phyloP scores from a whole-genome alignment of 129 eudicot genomes.

The Escallonia rubra region DNA sequence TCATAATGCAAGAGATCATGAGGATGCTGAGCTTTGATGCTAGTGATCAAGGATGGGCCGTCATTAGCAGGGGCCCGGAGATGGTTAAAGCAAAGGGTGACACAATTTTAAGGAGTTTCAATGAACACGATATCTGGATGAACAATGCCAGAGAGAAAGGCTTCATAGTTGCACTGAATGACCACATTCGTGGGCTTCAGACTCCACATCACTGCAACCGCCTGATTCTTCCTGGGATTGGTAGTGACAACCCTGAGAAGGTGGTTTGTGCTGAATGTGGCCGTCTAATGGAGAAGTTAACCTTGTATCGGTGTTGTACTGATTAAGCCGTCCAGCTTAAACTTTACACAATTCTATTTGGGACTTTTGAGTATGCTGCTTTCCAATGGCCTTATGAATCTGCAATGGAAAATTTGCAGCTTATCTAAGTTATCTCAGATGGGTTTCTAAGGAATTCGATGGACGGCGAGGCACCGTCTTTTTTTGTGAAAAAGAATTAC shows the following conservation, averaged over 20 bases:
- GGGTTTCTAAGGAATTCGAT: no score
- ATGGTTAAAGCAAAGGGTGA: slow-evolving; percentile 45
- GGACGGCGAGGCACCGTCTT: no score
- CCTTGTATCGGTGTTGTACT: slow-evolving; percentile 83
- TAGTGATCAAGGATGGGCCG: slow-evolving; percentile 62
- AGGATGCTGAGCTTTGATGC: slow-evolving; percentile 63
- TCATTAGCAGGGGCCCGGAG: slow-evolving; percentile 41
- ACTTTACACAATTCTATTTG: no score
- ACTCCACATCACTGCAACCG: slow-evolving; percentile 63
- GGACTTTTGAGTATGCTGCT: no score
- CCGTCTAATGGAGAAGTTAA: slow-evolving; percentile 58
- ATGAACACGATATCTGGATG: slow-evolving; percentile 36
- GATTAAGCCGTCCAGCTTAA: slow-evolving; percentile 18
- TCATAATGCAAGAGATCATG: slow-evolving; percentile 51
- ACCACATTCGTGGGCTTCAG: slow-evolving; percentile 32
- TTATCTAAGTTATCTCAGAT: no score
- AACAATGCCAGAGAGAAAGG: slow-evolving; percentile 23
- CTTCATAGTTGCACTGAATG: slow-evolving; percentile 40
- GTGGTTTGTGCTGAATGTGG: slow-evolving; percentile 70
- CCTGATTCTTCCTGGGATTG: slow-evolving; percentile 46
- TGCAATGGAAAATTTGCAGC: no score
- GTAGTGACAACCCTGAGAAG: slow-evolving; percentile 45
- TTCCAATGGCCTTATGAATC: no score
- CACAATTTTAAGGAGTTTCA: slow-evolving; percentile 29
- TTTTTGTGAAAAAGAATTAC: no score